A percentile compares a stretch with the other conserved stretches of the same genome.
These are phyloP conservation scores for Aspergillus homomorphus DNA, from an alignment of 495 filamentous ascomycete species.

Conservation along the genomic window DNA sequence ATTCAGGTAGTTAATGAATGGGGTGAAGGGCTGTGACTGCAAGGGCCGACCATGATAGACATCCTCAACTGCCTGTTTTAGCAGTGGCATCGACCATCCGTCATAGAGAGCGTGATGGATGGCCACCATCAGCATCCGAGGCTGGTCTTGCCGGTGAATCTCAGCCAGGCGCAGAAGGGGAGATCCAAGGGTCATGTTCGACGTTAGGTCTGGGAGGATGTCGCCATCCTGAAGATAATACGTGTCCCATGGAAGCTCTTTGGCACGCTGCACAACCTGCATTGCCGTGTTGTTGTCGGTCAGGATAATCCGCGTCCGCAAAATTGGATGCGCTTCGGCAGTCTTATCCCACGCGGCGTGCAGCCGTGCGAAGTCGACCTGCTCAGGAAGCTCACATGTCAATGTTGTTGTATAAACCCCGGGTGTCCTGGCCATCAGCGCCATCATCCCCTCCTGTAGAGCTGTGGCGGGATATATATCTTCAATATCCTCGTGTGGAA, in stretches of 20 bases:
- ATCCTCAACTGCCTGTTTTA: slow-evolving; percentile 42
- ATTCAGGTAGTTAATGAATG: not conserved
- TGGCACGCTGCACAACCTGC: not conserved
- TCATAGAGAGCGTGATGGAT: slow-evolving; percentile 61
- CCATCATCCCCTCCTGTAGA: not conserved
- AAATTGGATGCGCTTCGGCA: not conserved
- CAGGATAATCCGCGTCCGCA: not conserved
- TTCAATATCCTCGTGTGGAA: not conserved
- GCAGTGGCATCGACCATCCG: slow-evolving; percentile 50
- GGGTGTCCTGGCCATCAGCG: not conserved
- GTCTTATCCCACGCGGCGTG: not conserved
- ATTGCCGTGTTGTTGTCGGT: not conserved
- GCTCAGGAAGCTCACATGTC: not conserved
- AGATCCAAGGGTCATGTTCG: slow-evolving; percentile 34
- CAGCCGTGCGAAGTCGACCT: not conserved
- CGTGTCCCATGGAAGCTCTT: too few species aligned
- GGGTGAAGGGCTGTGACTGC: not conserved
- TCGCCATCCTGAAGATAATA: too few species aligned
- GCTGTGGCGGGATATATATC: not conserved
- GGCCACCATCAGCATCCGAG: slow-evolving; percentile 28
- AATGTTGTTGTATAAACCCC: too few species aligned
- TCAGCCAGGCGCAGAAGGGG: too few species aligned
- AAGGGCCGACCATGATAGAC: slow-evolving; percentile 13
- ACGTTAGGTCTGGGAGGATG: too few species aligned
- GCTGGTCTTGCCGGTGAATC: too few species aligned